Evolutionary conservation across 2,329 filamentous ascomycete species (phyloP), one percentile per base, ranked within the genome.

Genomic region (Juglanconis juglandina): DNA sequence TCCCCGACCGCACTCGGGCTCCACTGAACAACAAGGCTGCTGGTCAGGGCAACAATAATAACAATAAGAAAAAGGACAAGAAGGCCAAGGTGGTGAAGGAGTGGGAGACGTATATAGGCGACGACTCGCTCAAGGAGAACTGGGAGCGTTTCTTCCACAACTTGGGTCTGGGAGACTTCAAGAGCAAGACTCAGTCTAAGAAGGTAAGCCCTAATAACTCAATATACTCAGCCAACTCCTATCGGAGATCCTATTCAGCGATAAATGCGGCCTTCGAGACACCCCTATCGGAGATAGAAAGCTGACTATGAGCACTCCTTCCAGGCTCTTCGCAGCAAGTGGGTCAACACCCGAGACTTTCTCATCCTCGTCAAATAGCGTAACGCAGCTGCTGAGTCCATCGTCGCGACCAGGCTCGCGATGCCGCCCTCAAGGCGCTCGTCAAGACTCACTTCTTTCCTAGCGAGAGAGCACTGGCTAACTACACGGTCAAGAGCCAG

Each of bases 321-420:
- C 30, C 41, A 82, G 80, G 77, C 73, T 3, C 67, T 82, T 1
- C 66, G 66, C n/a, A 64, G 51, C 0, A 69, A 81, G 4, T 75
- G 76, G 67, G 72, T 83, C 59, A 83, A 83, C 60, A 82, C 83
- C 41, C 62, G 62, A 32, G 81, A 84, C 66, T 78, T 83, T 59
- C 67, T 84, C 5, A 63, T 69, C 0, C 74, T 72, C 10, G 57
- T 74, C 32, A 58, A 66, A 5, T 63, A 60, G 4, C 63, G 64
- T 7, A 35, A 4, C 1, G 6, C 17, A 14, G 41, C 41, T 7
- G 39, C 39, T 41, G 41, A 46, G 2, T 4, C 30, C 14, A 44
- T 46, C 17, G 11, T 4, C 14, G 41, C 14, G 52, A 44, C 6
- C 24, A 34, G n/a, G 30, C 9, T 9, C 52, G 52, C 41, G 30